phyloP scores from a whole-genome alignment of 352 stramenopile genomes.

The Globisporangium paroecandrum region DNA sequence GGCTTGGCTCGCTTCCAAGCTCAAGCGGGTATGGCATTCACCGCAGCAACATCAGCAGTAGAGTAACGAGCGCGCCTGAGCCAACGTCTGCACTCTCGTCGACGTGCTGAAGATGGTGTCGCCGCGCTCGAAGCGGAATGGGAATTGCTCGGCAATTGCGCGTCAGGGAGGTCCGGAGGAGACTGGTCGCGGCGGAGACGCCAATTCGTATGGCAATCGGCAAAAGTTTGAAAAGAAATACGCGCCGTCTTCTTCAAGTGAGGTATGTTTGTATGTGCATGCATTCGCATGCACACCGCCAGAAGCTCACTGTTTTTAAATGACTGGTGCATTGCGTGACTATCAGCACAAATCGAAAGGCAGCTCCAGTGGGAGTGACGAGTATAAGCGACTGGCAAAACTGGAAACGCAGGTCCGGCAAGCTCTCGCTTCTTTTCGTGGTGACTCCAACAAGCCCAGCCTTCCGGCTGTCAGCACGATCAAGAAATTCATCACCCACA shows the following conservation, averaged over 20 bases:
- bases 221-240: conserved; percentile 15
- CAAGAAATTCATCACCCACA: conserved; percentile 24
- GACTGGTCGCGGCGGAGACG: neutral
- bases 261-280: conserved; percentile 5
- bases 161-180: neutral
- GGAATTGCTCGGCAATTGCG: neutral
- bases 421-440: conserved; percentile 23
- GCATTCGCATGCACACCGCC: neutral
- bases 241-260: neutral
- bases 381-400: conserved; percentile 18
- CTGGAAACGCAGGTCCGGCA: conserved; percentile 26
- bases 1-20: neutral
- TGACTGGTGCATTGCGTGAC: neutral
- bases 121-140: conserved; percentile 9
- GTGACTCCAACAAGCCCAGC: conserved; percentile 1
- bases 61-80: neutral
- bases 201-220: conserved; percentile 3
- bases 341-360: neutral
- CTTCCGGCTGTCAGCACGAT: conserved; percentile 31
- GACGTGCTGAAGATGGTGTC: conserved; percentile 8
- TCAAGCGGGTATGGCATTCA: neutral
- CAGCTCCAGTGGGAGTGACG: neutral
- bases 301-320: neutral
- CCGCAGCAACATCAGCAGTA: neutral
- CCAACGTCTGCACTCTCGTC: neutral